phyloP scores from a whole-genome alignment of 768 basidiomycete genomes.

The Lyophyllum atratum region DNA sequence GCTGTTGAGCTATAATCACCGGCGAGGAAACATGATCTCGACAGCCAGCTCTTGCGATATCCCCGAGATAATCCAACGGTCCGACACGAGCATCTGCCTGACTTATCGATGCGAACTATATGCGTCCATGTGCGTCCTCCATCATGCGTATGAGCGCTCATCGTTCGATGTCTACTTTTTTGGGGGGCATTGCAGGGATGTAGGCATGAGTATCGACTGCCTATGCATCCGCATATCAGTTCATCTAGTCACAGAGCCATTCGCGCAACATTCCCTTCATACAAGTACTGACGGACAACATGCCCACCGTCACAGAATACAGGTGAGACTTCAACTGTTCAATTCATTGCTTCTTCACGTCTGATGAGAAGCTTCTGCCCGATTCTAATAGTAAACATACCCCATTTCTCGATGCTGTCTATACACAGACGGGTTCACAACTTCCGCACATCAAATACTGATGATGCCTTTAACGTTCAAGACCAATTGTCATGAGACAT shows the following conservation, averaged over 20 bases:
- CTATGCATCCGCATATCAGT: background rate
- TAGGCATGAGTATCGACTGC: background rate
- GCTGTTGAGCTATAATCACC: slow-evolving; percentile 8
- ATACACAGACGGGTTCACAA: background rate
- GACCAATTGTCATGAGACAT: slow-evolving; percentile 8
- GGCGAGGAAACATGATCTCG: slow-evolving; percentile 11
- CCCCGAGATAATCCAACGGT: slow-evolving; percentile 2
- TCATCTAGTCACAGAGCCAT: background rate
- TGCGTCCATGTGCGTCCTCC: background rate
- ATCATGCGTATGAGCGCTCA: background rate
- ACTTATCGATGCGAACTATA: background rate
- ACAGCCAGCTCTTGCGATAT: slow-evolving; percentile 8
- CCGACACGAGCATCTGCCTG: background rate
- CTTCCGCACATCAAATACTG: background rate
- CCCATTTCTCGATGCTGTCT: background rate
- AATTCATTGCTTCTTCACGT: slow-evolving; percentile 5
- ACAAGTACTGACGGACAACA: background rate
- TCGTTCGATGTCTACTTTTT: background rate
- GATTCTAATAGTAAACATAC: slow-evolving; percentile 3
- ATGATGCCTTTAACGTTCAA: slow-evolving; percentile 3
- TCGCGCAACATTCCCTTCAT: background rate
- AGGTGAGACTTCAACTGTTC: slow-evolving; percentile 6
- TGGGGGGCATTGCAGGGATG: background rate
- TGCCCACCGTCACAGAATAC: background rate
- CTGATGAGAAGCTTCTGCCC: slow-evolving; percentile 8